Evolutionary conservation across 2,329 filamentous ascomycete genomes (phyloP).

Genomic region (Nakataea oryzae): DNA sequence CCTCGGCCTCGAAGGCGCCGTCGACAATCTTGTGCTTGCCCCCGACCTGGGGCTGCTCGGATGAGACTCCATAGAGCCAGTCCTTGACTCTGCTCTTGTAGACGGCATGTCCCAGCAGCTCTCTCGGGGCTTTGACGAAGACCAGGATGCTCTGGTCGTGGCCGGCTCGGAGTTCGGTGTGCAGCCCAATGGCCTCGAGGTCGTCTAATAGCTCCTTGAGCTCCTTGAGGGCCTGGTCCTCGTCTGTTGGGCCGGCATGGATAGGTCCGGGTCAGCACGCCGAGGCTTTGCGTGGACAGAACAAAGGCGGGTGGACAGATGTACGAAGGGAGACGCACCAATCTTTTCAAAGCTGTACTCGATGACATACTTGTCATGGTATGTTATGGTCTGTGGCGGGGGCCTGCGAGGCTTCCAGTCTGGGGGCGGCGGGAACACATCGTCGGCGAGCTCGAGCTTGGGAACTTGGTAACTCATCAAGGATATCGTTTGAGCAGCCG

Average conservation of each 20-base stretch:
- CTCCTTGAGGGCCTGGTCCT: slow-evolving; percentile 33
- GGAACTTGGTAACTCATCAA: neutral
- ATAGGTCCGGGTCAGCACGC: neutral
- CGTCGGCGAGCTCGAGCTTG: neutral
- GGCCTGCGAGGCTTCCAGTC: slow-evolving; percentile 1
- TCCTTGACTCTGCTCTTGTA: slow-evolving; percentile 64
- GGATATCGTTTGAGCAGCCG: neutral
- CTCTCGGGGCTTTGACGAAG: slow-evolving; percentile 53
- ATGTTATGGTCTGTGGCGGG: slow-evolving; percentile 1
- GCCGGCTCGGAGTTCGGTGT: slow-evolving; percentile 62
- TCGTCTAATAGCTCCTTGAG: slow-evolving; percentile 38
- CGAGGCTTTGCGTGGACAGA: neutral
- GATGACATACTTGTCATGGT: slow-evolving; percentile 43
- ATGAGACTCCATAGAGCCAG: slow-evolving; percentile 60
- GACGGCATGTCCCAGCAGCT: slow-evolving; percentile 53
- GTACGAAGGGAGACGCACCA: slow-evolving; percentile 28
- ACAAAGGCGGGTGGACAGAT: too few species aligned
- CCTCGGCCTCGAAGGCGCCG: slow-evolving; percentile 48
- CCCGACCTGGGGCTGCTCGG: slow-evolving; percentile 47
- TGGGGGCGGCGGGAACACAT: slow-evolving; percentile 1
- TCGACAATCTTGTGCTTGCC: slow-evolving; percentile 40
- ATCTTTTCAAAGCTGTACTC: slow-evolving; percentile 45
- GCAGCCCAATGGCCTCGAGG: slow-evolving; percentile 52
- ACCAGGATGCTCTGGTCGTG: slow-evolving; percentile 57
- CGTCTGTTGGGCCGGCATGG: slow-evolving; percentile 6